Base-by-base conservation (phyloP, 2,329 filamentous ascomycete genomes). In the Alternaria alternata region DNA sequence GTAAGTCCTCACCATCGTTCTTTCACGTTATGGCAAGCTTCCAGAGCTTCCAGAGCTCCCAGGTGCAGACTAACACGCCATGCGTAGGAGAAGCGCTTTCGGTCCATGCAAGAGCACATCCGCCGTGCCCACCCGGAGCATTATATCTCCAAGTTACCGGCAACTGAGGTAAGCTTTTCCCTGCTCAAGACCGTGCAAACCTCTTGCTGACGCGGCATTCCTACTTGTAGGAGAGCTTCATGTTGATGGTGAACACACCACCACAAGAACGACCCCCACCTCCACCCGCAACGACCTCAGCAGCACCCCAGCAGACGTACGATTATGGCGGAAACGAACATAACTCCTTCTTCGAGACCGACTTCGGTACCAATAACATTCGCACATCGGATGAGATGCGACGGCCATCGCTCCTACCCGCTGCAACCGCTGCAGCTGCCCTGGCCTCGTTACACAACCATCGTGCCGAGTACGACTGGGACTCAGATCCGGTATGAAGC, bases 71-170 rank as follows among this genome's bases (percentile, higher is more conserved):
- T 63, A 63, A 65, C 71, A 79, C 76, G 74, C 74, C 71, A 62
- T 72, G 58, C 64, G 67, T 81, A 96, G 93, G 93, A 96, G 84
- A 96, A 96, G 82, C 88, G 92, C 70, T 99, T 94, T 83, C 93
- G 95, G 80, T 98, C 94, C 65, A 98, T 99, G 93, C 95, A 98
- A 82, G 95, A 99, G 86, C 95, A 99, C 78, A 98, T 99, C 75
- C 92, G 95, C 74, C 90, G 95, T 80, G 94, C 95, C 69, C 95
- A 99, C 79, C 94, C 94, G 63, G 93, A 96, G 79, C 91, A 97
- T 80, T 98, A 98, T 82, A 96, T 99, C 72, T 90, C 95, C 51
- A 97, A 98, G 87, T 91, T 98, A 72, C 94, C 95, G 69, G 95
- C 95, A 49, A 99, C 94, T 71, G 94, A 97, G 81, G 68, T 63